Base-by-base conservation (phyloP, 371 early-diverging fungal species). In the Syncephalastrum sp. region DNA sequence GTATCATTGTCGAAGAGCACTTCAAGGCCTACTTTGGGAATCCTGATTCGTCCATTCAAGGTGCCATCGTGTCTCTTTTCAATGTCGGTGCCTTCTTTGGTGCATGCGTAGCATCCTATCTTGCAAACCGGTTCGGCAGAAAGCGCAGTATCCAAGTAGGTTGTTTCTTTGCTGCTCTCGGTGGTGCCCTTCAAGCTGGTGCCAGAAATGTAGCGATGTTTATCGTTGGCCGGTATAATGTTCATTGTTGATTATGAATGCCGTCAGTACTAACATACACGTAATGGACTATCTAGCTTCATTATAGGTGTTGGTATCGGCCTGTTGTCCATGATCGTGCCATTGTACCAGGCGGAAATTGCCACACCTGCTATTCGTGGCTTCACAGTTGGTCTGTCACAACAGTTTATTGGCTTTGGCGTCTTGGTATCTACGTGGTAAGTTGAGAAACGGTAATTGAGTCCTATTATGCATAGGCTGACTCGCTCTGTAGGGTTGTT, bases 261-360 rank as follows among this genome's bases (percentile, higher is more conserved):
- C 38, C 5, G 6, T 33, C 10, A 7, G 14, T 8, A 27, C 50
- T 27, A 50, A 21, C 50, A 1, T 16, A 7, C 14, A 25, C 7
- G 16, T 17, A 2, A 47, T 29, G 33, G 3, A 8, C 12, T 33
- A 2, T 10, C 5, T 13, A 56, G 78, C 52, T 67, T 77, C 27
- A 53, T 77, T 49, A 60, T 69, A 49, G 78, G 81, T 51, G 51
- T 74, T 33, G 81, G 81, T 21, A 77, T 75, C 42, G 72, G 65
- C 29, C 54, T 72, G 50, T 66, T 67, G 52, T 67, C 75, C 10
- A 68, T 74, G 41, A 65, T 70, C 23, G 70, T 71, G 48, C 80
- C 80, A 21, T 64, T 80, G 3, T 79, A 75, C 57, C 73, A 75
- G 44, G 68, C 74, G 3, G 80, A 80, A 54, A 57, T 79, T n/a